These are phyloP conservation scores for Xylaria sp. DNA, from an alignment of 2,329 filamentous ascomycete species.

Conservation along the genomic window DNA sequence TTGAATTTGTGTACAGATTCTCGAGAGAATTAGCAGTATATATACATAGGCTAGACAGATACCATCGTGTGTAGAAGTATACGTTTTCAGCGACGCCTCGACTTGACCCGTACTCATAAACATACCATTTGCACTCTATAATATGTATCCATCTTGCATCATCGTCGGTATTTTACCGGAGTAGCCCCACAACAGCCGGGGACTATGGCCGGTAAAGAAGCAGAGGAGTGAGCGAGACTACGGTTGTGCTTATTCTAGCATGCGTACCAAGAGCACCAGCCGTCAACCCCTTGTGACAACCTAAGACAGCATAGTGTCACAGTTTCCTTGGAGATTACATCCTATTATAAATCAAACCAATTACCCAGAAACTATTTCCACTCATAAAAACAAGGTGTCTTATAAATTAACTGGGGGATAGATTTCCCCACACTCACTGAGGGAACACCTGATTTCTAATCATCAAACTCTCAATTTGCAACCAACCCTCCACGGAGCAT, in stretches of 20 bases:
- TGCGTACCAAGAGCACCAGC: background rate
- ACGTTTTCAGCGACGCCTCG: background rate
- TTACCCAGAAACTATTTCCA: background rate
- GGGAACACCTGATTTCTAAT: conserved; percentile 38
- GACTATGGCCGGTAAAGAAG: background rate
- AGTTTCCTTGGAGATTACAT: background rate
- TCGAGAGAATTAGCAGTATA: background rate
- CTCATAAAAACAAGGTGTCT: conserved; percentile 1
- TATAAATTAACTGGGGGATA: conserved; percentile 16
- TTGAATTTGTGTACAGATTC: background rate
- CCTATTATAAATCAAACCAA: background rate
- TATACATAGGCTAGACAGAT: background rate
- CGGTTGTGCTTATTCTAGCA: background rate
- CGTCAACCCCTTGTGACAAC: no score
- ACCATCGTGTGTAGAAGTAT: background rate
- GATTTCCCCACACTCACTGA: conserved; percentile 22
- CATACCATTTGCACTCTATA: background rate
- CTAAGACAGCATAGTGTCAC: background rate
- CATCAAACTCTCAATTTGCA: conserved; percentile 17
- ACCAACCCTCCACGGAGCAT: conserved; percentile 2
- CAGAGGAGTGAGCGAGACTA: background rate
- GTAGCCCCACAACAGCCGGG: conserved; percentile 2
- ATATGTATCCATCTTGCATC: background rate
- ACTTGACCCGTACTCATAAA: background rate
- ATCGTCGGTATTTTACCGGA: background rate